These are phyloP conservation scores for Dryas alaskensis DNA, from an alignment of 306 rosid species.

Conservation along the genomic window DNA sequence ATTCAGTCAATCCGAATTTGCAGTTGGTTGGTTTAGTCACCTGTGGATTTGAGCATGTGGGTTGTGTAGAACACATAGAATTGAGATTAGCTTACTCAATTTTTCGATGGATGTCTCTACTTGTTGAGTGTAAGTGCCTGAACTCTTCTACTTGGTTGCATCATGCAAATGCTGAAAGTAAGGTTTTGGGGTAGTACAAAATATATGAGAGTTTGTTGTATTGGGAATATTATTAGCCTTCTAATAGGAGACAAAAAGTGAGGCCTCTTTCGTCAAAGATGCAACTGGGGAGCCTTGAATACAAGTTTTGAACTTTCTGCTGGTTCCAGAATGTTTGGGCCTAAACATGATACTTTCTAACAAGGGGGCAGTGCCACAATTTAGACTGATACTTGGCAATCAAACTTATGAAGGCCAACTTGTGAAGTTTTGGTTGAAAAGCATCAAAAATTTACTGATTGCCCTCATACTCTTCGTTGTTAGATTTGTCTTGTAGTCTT, in stretches of 20 bases:
- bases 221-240: neutral
- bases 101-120: neutral
- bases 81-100: neutral
- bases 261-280: neutral
- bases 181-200: neutral
- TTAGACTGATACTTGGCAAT: neutral
- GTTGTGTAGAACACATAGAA: too few relatives aligned
- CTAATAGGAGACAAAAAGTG: too few relatives aligned
- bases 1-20: neutral
- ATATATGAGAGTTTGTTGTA: neutral
- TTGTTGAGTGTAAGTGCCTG: neutral
- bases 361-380: neutral
- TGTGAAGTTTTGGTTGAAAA: neutral
- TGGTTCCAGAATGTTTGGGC: neutral
- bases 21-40: neutral
- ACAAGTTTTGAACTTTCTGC: constrained; percentile 3
- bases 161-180: neutral
- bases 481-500: neutral
- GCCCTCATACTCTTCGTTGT: neutral
- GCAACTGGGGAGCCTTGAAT: neutral
- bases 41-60: neutral
- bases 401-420: neutral
- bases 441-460: neutral
- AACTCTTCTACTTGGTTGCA: neutral
- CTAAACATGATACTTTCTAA: neutral